Evolutionary conservation across 768 basidiomycete species (phyloP), one percentile per base, ranked within the genome.

Genomic region (Dacryopinax primogenitus): DNA sequence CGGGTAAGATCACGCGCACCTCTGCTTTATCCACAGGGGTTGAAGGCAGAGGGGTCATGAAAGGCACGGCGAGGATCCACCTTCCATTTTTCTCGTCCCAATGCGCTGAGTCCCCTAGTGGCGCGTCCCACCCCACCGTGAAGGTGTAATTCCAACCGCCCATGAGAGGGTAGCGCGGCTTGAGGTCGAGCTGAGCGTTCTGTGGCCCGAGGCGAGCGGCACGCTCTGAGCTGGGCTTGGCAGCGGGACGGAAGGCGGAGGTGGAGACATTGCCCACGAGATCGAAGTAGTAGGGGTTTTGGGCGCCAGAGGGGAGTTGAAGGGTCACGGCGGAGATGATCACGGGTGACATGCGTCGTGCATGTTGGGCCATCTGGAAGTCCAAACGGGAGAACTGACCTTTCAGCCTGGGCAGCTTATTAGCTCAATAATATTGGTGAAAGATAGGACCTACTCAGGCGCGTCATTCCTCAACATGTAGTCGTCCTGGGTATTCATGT

Each of bases 81-180:
- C 79, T 82, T 33, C 85, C 84, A 23, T 78, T 84, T 51, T 77
- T 76, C 63, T 76, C 79, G 69, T 90, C 84, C 70, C 83, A 88
- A 66, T 80, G 81, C 16, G 82, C 84, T 11, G 83, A 85, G 72
- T 91, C 84, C n/a, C 76, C 82, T 58, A 92, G 80, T 32, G 87
- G 87, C n/a, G 89, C 81, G 70, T 97, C 93, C 82, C 89, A 99
- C 1, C 96, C 96, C 1, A 97, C 79, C 3, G 91, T 92, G 77
- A 94, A 98, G 44, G 80, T 85, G 75, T 95, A 98, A 72, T 96
- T 98, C 96, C 96, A 99, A 44, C 95, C 92, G 33, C 96, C 96
- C 70, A 98, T 74, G 47, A 99, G 71, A 33, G 96, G 96, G 75
- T 93, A 99, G 47, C 96, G 83, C 0, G 96, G 95, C 39, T 80